phyloP scores from a whole-genome alignment of 768 basidiomycete genomes.

The Mrakia gelida region DNA sequence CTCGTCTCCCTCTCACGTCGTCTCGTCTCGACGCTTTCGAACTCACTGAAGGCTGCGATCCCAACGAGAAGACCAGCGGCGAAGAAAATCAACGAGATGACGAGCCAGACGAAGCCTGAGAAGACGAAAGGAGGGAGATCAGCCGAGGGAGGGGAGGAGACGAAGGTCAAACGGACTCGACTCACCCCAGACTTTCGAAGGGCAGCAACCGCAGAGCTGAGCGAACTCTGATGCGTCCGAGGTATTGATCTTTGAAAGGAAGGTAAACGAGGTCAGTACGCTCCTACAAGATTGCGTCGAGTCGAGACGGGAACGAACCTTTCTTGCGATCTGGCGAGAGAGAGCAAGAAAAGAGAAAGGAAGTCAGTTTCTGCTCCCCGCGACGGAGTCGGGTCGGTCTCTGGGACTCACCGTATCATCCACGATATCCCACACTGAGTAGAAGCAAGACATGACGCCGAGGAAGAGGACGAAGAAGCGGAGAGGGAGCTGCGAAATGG shows the following conservation, averaged over 20 bases:
- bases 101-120: constrained; percentile 81
- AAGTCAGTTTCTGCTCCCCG: not conserved
- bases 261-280: not conserved
- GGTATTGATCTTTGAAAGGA: constrained; percentile 55
- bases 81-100: constrained; percentile 70
- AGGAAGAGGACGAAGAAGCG: constrained; percentile 61
- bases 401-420: constrained; percentile 62
- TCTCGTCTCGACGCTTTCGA: not conserved
- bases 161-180: constrained; percentile 52
- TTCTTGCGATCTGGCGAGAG: constrained; percentile 39
- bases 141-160: constrained; percentile 26
- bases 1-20: not conserved
- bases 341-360: not conserved
- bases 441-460: constrained; percentile 43
- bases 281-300: no score
- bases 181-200: constrained; percentile 52
- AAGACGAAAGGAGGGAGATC: not conserved
- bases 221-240: constrained; percentile 85
- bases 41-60: constrained; percentile 70
- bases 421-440: constrained; percentile 72
- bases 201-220: constrained; percentile 73
- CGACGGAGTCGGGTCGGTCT: constrained; percentile 39
- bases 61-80: constrained; percentile 71
- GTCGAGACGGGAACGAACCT: constrained; percentile 37
- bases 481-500: constrained; percentile 64